phyloP scores from a whole-genome alignment of 2,329 filamentous ascomycete species.

The Aaosphaeria arxii region DNA sequence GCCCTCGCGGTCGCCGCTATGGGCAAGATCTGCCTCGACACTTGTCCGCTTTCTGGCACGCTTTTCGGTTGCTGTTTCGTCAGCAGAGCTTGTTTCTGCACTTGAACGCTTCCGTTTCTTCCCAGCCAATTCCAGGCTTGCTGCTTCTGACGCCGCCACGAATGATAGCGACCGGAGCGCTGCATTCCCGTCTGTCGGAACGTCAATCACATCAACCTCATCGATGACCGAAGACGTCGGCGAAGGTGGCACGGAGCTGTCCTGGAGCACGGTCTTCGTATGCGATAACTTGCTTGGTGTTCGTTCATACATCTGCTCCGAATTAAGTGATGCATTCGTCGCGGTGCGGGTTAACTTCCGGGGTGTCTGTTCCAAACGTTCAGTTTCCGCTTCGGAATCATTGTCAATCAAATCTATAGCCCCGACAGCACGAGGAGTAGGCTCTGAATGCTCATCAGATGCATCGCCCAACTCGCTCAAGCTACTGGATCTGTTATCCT shows the following conservation, averaged over 20 bases:
- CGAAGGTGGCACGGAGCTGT: slow-evolving; percentile 25
- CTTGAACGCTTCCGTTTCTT: slow-evolving; percentile 47
- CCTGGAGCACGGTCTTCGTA: slow-evolving; percentile 28
- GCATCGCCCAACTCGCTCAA: slow-evolving; percentile 87
- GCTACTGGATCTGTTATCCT: slow-evolving; percentile 71
- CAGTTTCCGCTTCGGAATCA: slow-evolving; percentile 88
- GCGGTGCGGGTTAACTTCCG: slow-evolving; percentile 52
- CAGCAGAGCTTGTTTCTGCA: slow-evolving; percentile 37
- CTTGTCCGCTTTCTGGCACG: slow-evolving; percentile 37
- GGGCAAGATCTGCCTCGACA: slow-evolving; percentile 12
- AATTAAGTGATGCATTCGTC: slow-evolving; percentile 31
- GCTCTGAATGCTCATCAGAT: slow-evolving; percentile 56
- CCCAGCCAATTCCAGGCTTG: slow-evolving; percentile 25
- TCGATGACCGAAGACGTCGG: slow-evolving; percentile 19
- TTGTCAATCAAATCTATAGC: slow-evolving; percentile 48
- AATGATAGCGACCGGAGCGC: slow-evolving; percentile 28
- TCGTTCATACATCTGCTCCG: slow-evolving; percentile 29
- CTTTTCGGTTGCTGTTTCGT: slow-evolving; percentile 31
- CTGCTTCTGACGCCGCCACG: slow-evolving; percentile 29
- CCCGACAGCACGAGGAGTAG: slow-evolving; percentile 22
- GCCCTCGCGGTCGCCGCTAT: slow-evolving; percentile 30
- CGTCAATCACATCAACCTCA: slow-evolving; percentile 10
- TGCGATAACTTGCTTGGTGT: slow-evolving; percentile 38
- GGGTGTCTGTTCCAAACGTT: slow-evolving; percentile 87
- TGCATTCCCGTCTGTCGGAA: not conserved